Percentiles rank a stretch among this genome's conserved stretches.
Evolutionary conservation across 345 rosid genomes (phyloP).

Genomic region (Populus ilicifolia): DNA sequence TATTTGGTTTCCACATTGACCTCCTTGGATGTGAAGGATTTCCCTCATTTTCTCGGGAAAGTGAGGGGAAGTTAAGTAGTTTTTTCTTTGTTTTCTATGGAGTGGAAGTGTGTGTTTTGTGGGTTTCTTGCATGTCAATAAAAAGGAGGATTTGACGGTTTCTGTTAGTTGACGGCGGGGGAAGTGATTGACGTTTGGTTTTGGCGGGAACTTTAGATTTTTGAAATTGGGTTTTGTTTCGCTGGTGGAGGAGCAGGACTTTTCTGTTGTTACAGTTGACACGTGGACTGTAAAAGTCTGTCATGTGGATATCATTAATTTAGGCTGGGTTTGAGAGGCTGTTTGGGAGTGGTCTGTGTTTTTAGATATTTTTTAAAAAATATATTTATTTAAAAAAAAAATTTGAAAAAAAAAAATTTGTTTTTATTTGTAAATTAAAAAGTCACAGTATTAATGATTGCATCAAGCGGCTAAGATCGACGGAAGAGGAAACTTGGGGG

Average conservation of each 20-base stretch:
- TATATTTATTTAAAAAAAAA: no score
- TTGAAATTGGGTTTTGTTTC: slow-evolving; percentile 25
- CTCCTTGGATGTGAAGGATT: slow-evolving; percentile 74
- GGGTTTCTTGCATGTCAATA: background rate
- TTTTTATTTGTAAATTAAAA: no score
- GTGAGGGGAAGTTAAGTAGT: background rate
- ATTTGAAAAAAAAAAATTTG: no score
- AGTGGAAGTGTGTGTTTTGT: background rate
- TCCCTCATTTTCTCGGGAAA: slow-evolving; percentile 54
- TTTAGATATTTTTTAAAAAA: no score
- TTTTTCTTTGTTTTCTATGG: background rate
- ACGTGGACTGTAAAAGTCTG: background rate
- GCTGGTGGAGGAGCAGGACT: background rate
- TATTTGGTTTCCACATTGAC: slow-evolving; percentile 78
- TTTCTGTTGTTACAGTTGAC: background rate
- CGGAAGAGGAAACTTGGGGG: background rate
- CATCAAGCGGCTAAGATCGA: background rate
- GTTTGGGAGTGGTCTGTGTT: no score
- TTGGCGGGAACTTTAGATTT: slow-evolving; percentile 23
- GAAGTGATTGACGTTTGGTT: slow-evolving; percentile 5
- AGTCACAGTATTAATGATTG: background rate
- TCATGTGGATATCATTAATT: no score
- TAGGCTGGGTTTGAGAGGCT: no score
- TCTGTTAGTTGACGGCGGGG: slow-evolving; percentile 8
- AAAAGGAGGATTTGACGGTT: slow-evolving; percentile 12